Evolutionary conservation across 495 filamentous ascomycete genomes (phyloP).

Genomic region (Aspergillus ostianus): DNA sequence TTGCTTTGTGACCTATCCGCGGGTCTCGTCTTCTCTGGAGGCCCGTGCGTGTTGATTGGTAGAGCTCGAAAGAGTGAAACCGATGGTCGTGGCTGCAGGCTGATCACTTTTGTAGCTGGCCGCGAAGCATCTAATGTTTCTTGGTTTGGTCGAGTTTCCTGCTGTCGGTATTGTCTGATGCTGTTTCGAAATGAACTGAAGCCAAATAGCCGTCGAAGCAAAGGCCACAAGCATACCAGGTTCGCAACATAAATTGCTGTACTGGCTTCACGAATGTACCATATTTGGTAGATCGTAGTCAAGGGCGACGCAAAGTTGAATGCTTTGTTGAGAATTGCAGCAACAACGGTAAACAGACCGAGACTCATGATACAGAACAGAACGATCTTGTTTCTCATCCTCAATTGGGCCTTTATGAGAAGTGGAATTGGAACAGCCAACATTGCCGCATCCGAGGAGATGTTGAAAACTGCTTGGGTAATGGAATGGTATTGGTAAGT

Average conservation of each 20-base stretch:
- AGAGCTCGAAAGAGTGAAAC: conserved; percentile 18
- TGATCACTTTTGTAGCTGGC: conserved; percentile 10
- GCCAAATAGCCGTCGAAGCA: conserved; percentile 52
- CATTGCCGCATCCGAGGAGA: conserved; percentile 63
- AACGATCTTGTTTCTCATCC: conserved; percentile 49
- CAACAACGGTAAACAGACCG: conserved; percentile 63
- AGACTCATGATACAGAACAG: conserved; percentile 51
- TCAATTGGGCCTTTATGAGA: conserved; percentile 53
- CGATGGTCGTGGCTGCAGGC: conserved; percentile 23
- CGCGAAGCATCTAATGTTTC: conserved; percentile 12
- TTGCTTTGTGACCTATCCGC: neutral
- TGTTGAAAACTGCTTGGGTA: conserved; percentile 64
- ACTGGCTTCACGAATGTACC: conserved; percentile 65
- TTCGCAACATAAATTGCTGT: conserved; percentile 65
- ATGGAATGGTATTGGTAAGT: conserved; percentile 56
- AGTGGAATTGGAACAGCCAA: conserved; percentile 60
- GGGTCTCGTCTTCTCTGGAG: neutral
- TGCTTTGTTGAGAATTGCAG: conserved; percentile 62
- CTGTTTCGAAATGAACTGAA: conserved; percentile 33
- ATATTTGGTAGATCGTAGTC: conserved; percentile 50
- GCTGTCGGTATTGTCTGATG: conserved; percentile 27
- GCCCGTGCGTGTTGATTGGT: conserved; percentile 6
- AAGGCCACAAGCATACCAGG: conserved; percentile 60
- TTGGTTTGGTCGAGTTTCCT: conserved; percentile 16
- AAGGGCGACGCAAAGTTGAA: conserved; percentile 61